Evolutionary conservation across 805 yeast species (phyloP).

Genomic region (Crinitomyces ghanaensis): DNA sequence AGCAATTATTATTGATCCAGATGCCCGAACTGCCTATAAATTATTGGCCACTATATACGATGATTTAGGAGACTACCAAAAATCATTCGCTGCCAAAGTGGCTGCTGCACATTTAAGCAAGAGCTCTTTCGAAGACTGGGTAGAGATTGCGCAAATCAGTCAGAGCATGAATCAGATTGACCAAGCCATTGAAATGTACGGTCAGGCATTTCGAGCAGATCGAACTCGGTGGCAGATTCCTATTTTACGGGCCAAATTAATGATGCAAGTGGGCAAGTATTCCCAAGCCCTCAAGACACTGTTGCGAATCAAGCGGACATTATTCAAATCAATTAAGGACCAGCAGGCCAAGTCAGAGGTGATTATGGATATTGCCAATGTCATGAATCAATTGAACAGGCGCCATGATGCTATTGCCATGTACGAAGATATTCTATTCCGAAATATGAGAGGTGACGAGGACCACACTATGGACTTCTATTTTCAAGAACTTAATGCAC

Average conservation of each 20-base stretch:
- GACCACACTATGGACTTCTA: constrained; percentile 36
- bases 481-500: constrained; percentile 81
- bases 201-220: constrained; percentile 75
- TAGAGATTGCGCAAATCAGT: constrained; percentile 78
- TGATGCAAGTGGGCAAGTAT: constrained; percentile 19
- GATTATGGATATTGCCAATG: constrained; percentile 16
- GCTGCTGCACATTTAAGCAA: constrained; percentile 66
- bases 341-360: constrained; percentile 6
- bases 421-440: constrained; percentile 52
- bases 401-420: constrained; percentile 63
- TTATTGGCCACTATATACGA: constrained; percentile 35
- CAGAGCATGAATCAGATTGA: constrained; percentile 51
- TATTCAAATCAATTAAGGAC: constrained; percentile 4
- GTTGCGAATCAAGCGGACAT: constrained; percentile 13
- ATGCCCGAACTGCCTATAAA: constrained; percentile 22
- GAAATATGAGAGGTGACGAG: constrained; percentile 34
- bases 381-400: constrained; percentile 39
- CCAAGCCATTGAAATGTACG: constrained; percentile 51
- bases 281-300: constrained; percentile 19
- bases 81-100: constrained; percentile 25
- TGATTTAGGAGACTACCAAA: constrained; percentile 30
- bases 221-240: constrained; percentile 70
- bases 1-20: constrained; percentile 21
- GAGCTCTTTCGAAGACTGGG: constrained; percentile 71
- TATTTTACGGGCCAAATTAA: constrained; percentile 49